Percentiles rank a stretch among this genome's conserved stretches.
phyloP scores from a whole-genome alignment of 768 basidiomycete species.

The Lentinula detonsa region DNA sequence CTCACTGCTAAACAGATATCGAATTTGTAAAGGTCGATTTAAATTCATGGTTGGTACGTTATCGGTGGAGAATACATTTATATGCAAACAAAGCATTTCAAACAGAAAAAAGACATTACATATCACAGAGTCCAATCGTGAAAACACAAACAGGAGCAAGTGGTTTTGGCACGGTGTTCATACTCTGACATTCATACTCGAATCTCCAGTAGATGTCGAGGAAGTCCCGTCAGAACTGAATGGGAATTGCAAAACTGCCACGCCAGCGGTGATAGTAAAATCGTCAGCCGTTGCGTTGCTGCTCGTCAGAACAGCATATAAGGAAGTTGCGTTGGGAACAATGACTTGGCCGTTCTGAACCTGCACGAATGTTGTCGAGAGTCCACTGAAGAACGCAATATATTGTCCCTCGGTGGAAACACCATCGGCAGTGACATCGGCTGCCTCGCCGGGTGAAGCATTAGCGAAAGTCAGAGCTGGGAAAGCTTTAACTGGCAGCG shows the following conservation, averaged over 20 bases:
- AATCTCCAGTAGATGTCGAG: not conserved
- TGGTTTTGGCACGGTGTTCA: no score
- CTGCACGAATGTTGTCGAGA: slow-evolving; percentile 16
- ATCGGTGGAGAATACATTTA: no score
- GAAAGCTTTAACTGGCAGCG: slow-evolving; percentile 47
- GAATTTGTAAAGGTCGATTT: no score
- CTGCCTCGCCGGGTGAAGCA: slow-evolving; percentile 21
- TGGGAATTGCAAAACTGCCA: not conserved
- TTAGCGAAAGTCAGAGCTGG: slow-evolving; percentile 32
- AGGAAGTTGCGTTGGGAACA: not conserved
- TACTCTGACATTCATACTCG: not conserved
- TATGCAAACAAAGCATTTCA: no score
- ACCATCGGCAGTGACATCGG: slow-evolving; percentile 18
- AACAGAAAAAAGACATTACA: no score
- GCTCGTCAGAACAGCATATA: not conserved
- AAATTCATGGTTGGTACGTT: no score
- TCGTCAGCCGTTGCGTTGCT: not conserved
- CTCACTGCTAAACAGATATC: no score
- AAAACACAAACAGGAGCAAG: no score
- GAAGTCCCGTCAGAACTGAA: slow-evolving; percentile 4
- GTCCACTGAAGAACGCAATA: slow-evolving; percentile 36
- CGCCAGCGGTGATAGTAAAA: not conserved
- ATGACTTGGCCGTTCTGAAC: not conserved
- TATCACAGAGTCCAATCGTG: no score
- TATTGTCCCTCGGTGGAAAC: slow-evolving; percentile 15